Percentiles rank a stretch among this genome's conserved stretches.
These are phyloP conservation scores for Oidiodendron maius DNA, from an alignment of 495 filamentous ascomycete genomes.

Conservation along the genomic window DNA sequence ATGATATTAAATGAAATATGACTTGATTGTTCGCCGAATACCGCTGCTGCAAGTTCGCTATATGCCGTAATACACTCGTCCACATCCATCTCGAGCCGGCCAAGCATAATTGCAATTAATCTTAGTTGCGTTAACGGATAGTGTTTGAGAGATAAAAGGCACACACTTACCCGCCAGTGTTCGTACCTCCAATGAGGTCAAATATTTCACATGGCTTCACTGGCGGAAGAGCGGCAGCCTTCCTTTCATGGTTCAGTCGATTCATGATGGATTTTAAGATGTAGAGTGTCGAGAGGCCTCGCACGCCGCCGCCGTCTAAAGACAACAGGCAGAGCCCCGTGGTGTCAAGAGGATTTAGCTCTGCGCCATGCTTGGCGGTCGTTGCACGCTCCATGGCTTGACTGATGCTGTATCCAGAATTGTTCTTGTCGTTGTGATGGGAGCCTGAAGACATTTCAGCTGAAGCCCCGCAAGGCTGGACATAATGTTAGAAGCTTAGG, in stretches of 20 bases:
- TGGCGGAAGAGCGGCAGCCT: not conserved
- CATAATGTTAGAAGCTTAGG: too few species aligned
- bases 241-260: not conserved
- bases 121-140: not conserved
- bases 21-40: not conserved
- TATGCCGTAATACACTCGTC: not conserved
- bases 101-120: not conserved
- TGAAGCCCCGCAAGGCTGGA: too few species aligned
- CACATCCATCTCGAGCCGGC: too few species aligned
- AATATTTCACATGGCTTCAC: not conserved
- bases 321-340: too few species aligned
- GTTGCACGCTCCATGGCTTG: too few species aligned
- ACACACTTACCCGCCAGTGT: slow-evolving; percentile 25
- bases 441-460: too few species aligned
- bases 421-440: too few species aligned
- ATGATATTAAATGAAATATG: too few species aligned
- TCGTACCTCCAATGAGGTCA: not conserved
- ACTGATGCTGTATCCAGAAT: too few species aligned
- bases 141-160: not conserved
- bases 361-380: too few species aligned
- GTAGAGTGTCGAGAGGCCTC: slow-evolving; percentile 42
- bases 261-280: slow-evolving; percentile 42
- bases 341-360: too few species aligned
- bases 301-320: slow-evolving; percentile 47
- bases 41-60: not conserved